Evolutionary conservation across 441 rosid genomes (phyloP).

Genomic region (Corymbia calophylla): DNA sequence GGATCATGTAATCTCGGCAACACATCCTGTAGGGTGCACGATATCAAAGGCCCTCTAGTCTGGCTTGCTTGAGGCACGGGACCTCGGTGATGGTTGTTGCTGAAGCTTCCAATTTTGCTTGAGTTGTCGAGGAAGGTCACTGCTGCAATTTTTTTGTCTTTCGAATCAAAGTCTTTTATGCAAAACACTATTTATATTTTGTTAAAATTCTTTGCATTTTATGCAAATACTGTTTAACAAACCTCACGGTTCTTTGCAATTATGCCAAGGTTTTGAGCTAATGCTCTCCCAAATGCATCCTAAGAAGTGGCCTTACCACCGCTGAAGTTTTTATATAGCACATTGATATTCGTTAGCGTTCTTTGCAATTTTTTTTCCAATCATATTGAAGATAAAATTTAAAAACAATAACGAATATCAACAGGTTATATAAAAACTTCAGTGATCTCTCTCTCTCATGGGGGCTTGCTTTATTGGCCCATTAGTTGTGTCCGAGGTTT

Average conservation of each 20-base stretch:
- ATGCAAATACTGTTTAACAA: not conserved
- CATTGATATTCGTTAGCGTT: too few species aligned
- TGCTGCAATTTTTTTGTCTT: not conserved
- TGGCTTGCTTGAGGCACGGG: not conserved
- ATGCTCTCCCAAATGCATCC: not conserved
- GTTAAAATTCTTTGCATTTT: not conserved
- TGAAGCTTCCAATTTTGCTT: too few species aligned
- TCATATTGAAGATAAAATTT: too few species aligned
- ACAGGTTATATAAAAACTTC: not conserved
- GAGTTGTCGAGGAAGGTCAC: too few species aligned
- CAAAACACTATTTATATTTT: not conserved
- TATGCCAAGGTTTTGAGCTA: not conserved
- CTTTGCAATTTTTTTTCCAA: too few species aligned
- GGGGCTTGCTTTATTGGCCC: not conserved
- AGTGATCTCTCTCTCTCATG: not conserved
- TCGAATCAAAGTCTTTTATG: not conserved
- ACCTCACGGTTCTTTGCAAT: not conserved
- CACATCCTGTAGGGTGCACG: not conserved
- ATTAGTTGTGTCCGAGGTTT: not conserved
- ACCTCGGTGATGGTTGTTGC: not conserved
- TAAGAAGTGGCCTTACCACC: not conserved
- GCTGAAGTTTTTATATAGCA: not conserved
- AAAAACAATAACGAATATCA: not conserved
- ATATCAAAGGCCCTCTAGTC: not conserved
- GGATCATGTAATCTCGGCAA: fast-evolving